Evolutionary conservation across 768 basidiomycete genomes (phyloP).

Genomic region (Mycena vulgaris): DNA sequence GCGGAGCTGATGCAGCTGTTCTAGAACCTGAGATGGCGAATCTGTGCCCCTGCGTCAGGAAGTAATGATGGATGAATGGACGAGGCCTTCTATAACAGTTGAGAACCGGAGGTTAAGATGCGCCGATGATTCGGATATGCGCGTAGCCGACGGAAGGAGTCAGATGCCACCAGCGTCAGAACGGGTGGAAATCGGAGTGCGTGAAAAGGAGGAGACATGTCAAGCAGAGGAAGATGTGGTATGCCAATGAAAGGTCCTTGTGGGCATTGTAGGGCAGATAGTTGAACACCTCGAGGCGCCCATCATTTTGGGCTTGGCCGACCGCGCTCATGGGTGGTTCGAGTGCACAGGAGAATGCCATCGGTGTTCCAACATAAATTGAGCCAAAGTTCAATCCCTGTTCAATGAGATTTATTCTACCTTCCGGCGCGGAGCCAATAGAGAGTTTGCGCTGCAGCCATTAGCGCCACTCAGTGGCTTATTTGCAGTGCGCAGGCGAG

Average conservation of each 20-base stretch:
- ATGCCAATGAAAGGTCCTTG: not conserved
- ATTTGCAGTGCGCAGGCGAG: too few species aligned
- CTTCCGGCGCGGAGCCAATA: too few species aligned
- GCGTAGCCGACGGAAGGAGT: not conserved
- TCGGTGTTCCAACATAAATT: too few species aligned
- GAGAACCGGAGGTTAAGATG: constrained; percentile 15
- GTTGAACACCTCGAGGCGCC: constrained; percentile 20
- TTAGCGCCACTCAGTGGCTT: too few species aligned
- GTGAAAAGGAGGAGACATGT: constrained; percentile 3
- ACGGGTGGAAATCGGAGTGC: constrained; percentile 13
- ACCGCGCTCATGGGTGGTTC: too few species aligned
- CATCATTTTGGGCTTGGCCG: not conserved
- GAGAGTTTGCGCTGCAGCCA: too few species aligned
- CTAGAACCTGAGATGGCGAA: not conserved
- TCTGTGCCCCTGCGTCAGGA: not conserved
- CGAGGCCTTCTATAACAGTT: not conserved
- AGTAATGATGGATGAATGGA: not conserved
- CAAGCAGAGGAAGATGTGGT: not conserved
- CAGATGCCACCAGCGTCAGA: not conserved
- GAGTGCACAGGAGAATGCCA: too few species aligned
- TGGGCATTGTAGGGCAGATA: not conserved
- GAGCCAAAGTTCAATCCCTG: too few species aligned
- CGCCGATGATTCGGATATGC: not conserved
- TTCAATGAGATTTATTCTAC: too few species aligned
- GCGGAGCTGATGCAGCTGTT: not conserved